A percentile compares a stretch with the other conserved stretches of the same genome.
Evolutionary conservation across 2,329 filamentous ascomycete genomes (phyloP).

Genomic region (Colletotrichum tamarilloi): DNA sequence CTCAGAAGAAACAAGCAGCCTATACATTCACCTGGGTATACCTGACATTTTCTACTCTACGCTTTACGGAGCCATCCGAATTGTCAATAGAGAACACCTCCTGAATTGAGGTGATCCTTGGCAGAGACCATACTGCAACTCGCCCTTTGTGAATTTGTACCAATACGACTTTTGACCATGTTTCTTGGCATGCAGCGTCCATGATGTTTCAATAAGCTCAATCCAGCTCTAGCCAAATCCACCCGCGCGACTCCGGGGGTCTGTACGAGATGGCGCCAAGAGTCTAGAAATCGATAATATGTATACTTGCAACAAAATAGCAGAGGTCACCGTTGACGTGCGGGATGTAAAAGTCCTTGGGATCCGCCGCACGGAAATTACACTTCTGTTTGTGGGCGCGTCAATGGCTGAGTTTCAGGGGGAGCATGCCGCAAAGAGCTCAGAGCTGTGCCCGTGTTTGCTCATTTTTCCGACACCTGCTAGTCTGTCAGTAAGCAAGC

Average conservation of each 20-base stretch:
- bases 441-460: not conserved
- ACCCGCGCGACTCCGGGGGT: not conserved
- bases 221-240: slow-evolving; percentile 11
- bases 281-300: not conserved
- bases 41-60: slow-evolving; percentile 4
- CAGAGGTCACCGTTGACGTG: not conserved
- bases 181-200: slow-evolving; percentile 8
- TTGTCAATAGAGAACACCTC: not conserved
- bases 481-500: not conserved
- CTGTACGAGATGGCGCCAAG: not conserved
- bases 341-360: slow-evolving; percentile 14
- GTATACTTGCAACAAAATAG: slow-evolving; percentile 2
- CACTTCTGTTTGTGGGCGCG: not conserved
- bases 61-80: not conserved
- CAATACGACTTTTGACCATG: not conserved
- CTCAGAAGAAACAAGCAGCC: not conserved
- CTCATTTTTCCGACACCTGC: not conserved
- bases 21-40: not conserved
- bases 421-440: not conserved
- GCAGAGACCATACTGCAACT: not conserved
- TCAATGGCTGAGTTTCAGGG: not conserved
- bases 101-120: slow-evolving; percentile 2
- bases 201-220: slow-evolving; percentile 27
- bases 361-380: slow-evolving; percentile 25
- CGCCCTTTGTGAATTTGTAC: not conserved